phyloP scores from a whole-genome alignment of 2,329 filamentous ascomycete genomes.

The Cladosporium sp. region DNA sequence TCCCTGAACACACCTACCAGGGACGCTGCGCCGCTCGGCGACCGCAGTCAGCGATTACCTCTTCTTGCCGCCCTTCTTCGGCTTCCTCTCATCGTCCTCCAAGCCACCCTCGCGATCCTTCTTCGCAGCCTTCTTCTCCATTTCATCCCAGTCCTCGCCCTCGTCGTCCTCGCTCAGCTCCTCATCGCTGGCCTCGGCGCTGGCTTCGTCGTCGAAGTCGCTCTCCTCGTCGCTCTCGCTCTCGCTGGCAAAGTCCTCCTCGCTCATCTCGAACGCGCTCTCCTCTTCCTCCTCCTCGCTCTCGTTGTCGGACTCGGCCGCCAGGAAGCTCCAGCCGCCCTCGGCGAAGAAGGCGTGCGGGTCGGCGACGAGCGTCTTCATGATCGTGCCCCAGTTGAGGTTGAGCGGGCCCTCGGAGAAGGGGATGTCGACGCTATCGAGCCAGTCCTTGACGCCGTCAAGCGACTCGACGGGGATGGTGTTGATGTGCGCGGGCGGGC shows the following conservation, averaged over 20 bases:
- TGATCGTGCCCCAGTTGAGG: conserved; percentile 97
- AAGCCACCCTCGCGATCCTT: conserved; percentile 53
- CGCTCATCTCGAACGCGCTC: conserved; percentile 83
- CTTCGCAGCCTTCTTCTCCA: conserved; percentile 75
- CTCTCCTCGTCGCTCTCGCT: conserved; percentile 83
- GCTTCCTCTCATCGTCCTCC: conserved; percentile 54
- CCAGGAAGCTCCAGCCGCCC: conserved; percentile 90
- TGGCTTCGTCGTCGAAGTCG: conserved; percentile 87
- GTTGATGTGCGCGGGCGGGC: conserved; percentile 90
- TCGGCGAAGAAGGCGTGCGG: conserved; percentile 93
- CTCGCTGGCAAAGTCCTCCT: conserved; percentile 70
- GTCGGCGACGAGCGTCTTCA: conserved; percentile 96
- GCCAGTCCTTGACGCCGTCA: conserved; percentile 94
- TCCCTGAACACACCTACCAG: too few species aligned
- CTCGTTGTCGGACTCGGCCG: conserved; percentile 80
- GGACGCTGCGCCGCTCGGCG: too few species aligned
- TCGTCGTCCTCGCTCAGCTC: conserved; percentile 55
- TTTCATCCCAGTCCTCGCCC: conserved; percentile 88
- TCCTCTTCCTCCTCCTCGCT: conserved; percentile 71
- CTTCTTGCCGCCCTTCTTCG: conserved; percentile 59
- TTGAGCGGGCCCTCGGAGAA: conserved; percentile 93
- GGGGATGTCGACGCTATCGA: conserved; percentile 91
- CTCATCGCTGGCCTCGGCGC: conserved; percentile 73
- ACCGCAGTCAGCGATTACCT: neutral
- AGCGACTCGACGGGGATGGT: conserved; percentile 94